phyloP scores from a whole-genome alignment of 1,284 basidiomycete species.

The Paramarasmius palmivorus region DNA sequence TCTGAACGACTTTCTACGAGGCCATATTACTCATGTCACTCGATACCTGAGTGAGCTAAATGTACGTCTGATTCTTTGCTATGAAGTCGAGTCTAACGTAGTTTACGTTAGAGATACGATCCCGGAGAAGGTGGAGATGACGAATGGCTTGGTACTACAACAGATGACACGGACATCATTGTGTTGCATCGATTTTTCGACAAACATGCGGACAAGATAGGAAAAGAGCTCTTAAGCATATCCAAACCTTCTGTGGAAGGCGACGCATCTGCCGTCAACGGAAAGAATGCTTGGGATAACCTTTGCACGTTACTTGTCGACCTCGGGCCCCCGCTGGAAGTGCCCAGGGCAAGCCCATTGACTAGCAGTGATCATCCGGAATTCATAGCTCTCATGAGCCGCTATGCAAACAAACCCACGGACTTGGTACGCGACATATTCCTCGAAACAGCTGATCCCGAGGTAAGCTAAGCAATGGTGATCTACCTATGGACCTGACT shows the following conservation, averaged over 20 bases:
- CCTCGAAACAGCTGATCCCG: constrained; percentile 54
- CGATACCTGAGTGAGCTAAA: constrained; percentile 82
- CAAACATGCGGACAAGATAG: constrained; percentile 82
- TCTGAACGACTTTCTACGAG: constrained; percentile 77
- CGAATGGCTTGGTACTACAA: constrained; percentile 71
- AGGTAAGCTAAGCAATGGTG: constrained; percentile 35
- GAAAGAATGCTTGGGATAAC: constrained; percentile 76
- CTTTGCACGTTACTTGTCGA: constrained; percentile 78
- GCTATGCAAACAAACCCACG: constrained; percentile 63
- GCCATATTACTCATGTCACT: constrained; percentile 80
- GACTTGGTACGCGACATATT: constrained; percentile 70
- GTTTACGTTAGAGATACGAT: constrained; percentile 51
- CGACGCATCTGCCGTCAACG: constrained; percentile 56
- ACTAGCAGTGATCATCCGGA: constrained; percentile 56
- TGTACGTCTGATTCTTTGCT: constrained; percentile 41
- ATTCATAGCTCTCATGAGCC: constrained; percentile 70
- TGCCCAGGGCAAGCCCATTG: constrained; percentile 53
- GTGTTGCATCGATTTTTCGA: constrained; percentile 84
- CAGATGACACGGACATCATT: constrained; percentile 80
- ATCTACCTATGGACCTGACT: not conserved
- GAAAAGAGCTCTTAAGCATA: constrained; percentile 77
- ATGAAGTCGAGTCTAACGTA: constrained; percentile 2
- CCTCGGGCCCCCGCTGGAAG: constrained; percentile 70
- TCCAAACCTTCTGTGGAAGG: constrained; percentile 63
- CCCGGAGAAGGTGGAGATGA: constrained; percentile 57